Percentiles rank a stretch among this genome's conserved stretches.
Conservation (phyloP, 1,139 yeast genomes). For the Torulaspora globosa region DNA sequence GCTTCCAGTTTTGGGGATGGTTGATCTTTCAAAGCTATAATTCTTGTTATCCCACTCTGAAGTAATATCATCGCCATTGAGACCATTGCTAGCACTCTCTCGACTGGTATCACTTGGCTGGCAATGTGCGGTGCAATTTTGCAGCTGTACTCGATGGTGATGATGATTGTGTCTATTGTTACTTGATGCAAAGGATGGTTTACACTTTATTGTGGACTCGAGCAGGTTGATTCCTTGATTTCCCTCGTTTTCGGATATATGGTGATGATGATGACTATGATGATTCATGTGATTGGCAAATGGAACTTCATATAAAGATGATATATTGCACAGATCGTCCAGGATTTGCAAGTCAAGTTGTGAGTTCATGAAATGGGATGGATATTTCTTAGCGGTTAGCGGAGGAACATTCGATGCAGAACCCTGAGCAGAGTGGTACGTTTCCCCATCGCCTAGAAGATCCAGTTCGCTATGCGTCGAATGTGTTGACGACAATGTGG, state of each 20-base stretch:
- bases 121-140: conserved; percentile 27
- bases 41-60: conserved; percentile 2
- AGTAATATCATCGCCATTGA: neutral
- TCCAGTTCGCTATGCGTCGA: conserved; percentile 7
- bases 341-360: conserved; percentile 31
- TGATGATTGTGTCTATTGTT: conserved; percentile 33
- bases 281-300: conserved; percentile 31
- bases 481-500: conserved; percentile 13
- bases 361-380: conserved; percentile 26
- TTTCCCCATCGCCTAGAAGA: neutral
- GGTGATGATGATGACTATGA: conserved; percentile 24
- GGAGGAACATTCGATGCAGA: neutral
- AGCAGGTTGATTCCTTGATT: conserved; percentile 13
- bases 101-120: neutral
- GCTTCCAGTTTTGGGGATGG: conserved; percentile 1
- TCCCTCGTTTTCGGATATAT: conserved; percentile 11
- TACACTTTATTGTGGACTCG: conserved; percentile 10
- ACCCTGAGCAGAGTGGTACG: neutral
- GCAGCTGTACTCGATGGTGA: conserved; percentile 39
- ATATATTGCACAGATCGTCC: conserved; percentile 34
- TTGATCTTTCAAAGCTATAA: conserved; percentile 11
- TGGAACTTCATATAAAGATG: conserved; percentile 35
- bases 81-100: neutral
- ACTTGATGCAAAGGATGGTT: neutral
- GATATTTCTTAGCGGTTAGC: conserved; percentile 10